Evolutionary conservation across 2,329 filamentous ascomycete genomes (phyloP).

Genomic region (Sarocladium brachiariae): DNA sequence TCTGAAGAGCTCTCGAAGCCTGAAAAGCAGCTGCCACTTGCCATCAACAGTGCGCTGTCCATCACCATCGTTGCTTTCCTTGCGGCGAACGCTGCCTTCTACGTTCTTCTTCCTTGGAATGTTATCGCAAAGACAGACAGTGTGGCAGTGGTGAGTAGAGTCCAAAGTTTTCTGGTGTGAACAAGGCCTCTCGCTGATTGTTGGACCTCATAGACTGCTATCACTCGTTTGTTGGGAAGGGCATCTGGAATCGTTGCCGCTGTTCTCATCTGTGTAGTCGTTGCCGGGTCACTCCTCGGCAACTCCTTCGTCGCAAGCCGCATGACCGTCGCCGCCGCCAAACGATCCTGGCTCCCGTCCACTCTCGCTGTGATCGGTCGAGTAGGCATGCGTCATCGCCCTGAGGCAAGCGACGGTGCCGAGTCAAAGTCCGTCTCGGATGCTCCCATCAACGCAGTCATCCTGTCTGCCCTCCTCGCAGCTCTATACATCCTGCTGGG

Average conservation of each 20-base stretch:
- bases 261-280: constrained; percentile 51
- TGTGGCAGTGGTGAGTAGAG: constrained; percentile 53
- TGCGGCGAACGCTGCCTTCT: constrained; percentile 54
- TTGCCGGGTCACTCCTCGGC: constrained; percentile 54
- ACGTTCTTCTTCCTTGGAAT: constrained; percentile 54
- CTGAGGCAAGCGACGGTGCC: not conserved
- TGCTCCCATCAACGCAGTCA: constrained; percentile 47
- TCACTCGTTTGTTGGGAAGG: constrained; percentile 46
- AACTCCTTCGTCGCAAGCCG: constrained; percentile 57
- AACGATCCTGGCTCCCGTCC: constrained; percentile 42
- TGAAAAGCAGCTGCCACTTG: constrained; percentile 48
- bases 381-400: constrained; percentile 23
- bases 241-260: constrained; percentile 48
- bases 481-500: constrained; percentile 53
- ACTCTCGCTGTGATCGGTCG: constrained; percentile 38
- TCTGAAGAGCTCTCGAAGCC: constrained; percentile 45
- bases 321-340: constrained; percentile 53
- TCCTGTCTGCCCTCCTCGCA: constrained; percentile 42
- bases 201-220: constrained; percentile 38
- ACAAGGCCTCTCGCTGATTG: too few relatives aligned
- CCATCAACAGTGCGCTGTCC: constrained; percentile 51
- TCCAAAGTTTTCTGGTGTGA: too few relatives aligned
- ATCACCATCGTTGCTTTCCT: constrained; percentile 54
- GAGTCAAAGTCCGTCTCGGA: constrained; percentile 28
- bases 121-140: constrained; percentile 52